Evolutionary conservation across 495 filamentous ascomycete species (phyloP).

Genomic region (Penicillium lividum): DNA sequence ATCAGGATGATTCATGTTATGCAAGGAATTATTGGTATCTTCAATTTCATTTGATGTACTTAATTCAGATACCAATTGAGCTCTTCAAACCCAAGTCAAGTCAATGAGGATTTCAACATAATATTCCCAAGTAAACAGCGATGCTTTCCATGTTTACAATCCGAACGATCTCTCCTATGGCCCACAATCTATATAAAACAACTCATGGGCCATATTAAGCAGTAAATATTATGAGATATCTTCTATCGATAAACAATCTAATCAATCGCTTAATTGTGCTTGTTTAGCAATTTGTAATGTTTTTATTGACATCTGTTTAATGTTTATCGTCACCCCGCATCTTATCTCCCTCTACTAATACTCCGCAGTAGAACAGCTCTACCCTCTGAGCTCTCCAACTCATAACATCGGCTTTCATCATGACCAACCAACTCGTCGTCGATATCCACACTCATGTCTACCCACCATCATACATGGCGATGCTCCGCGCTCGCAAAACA

Average conservation of each 20-base stretch:
- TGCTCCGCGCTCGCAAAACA: slow-evolving; percentile 71
- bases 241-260: background rate
- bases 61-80: background rate
- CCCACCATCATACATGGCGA: slow-evolving; percentile 76
- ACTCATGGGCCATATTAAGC: too few species aligned
- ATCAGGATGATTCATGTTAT: background rate
- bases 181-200: too few species aligned
- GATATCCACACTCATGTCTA: slow-evolving; percentile 98
- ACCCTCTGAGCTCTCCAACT: background rate
- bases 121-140: too few species aligned
- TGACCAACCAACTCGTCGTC: slow-evolving; percentile 54
- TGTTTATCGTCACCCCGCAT: slow-evolving; percentile 3
- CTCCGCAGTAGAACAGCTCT: too few species aligned
- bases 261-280: background rate
- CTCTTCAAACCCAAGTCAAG: background rate
- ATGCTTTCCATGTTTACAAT: too few species aligned
- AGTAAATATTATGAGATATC: too few species aligned
- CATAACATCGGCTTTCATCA: slow-evolving; percentile 11
- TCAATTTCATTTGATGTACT: background rate
- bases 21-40: background rate
- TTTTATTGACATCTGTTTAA: background rate
- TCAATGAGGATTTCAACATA: background rate
- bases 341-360: background rate
- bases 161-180: too few species aligned
- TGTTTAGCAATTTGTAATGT: background rate